Evolutionary conservation across 257 asterid genomes (phyloP).

Genomic region (Solanum peruvianum): DNA sequence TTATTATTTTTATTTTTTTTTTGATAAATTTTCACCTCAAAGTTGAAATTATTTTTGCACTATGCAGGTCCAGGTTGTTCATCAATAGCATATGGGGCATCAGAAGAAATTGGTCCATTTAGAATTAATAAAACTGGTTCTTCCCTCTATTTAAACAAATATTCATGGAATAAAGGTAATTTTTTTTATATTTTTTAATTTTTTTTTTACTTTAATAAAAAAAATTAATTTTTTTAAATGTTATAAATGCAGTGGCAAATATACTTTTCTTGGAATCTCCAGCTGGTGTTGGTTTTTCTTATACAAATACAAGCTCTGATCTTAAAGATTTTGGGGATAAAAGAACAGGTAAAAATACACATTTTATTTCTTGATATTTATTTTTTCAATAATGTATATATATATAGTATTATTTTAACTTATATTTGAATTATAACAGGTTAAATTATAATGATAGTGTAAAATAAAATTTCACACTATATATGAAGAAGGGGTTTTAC

Average conservation of each 20-base stretch:
- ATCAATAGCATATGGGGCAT: constrained; percentile 84
- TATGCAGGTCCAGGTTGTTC: constrained; percentile 94
- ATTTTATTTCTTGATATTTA: background rate
- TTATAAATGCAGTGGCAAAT: constrained; percentile 45
- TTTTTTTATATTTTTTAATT: background rate
- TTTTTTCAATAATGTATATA: background rate
- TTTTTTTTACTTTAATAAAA: background rate
- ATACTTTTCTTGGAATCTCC: constrained; percentile 80
- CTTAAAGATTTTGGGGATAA: constrained; percentile 53
- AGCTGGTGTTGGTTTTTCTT: constrained; percentile 88
- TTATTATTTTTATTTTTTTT: background rate
- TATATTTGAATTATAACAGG: background rate
- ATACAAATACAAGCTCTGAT: constrained; percentile 66
- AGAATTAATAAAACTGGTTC: constrained; percentile 47
- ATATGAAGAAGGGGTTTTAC: background rate
- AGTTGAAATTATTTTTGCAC: background rate
- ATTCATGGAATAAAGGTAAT: constrained; percentile 78
- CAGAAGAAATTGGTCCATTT: constrained; percentile 88
- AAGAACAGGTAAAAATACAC: constrained; percentile 39
- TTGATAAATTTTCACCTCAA: background rate
- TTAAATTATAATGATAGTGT: background rate
- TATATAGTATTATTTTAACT: background rate
- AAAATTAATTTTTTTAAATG: background rate
- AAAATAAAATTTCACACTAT: background rate
- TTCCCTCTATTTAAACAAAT: constrained; percentile 51